Conservation (phyloP, 345 rosid species). For the Pseudoturritis turrita region DNA sequence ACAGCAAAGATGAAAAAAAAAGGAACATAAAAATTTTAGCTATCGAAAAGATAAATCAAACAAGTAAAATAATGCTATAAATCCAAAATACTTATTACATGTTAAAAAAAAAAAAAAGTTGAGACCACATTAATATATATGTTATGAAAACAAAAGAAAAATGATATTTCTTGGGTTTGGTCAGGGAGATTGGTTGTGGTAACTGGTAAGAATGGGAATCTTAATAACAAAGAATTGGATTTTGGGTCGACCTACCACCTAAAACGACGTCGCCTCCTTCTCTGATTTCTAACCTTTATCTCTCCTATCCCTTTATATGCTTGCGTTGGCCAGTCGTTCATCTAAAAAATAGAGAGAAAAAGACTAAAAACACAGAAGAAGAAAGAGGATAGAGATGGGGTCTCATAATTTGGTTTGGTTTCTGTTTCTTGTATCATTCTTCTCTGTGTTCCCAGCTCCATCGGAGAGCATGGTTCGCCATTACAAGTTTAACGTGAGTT, state of each 20-base stretch:
- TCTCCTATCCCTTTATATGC: constrained; percentile 42
- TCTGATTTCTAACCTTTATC: constrained; percentile 14
- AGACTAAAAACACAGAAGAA: background rate
- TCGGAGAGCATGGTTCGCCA: constrained; percentile 54
- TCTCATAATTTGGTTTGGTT: constrained; percentile 31
- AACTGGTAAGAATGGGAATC: constrained; percentile 35
- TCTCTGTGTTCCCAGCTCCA: constrained; percentile 42
- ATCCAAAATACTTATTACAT: too few relatives aligned
- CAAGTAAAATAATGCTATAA: too few relatives aligned
- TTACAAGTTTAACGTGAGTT: constrained; percentile 71
- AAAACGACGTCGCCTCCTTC: constrained; percentile 62
- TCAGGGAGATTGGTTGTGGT: constrained; percentile 30
- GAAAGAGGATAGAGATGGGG: constrained; percentile 7
- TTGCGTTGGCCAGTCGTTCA: constrained; percentile 37
- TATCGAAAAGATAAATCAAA: too few relatives aligned
- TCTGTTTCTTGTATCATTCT: constrained; percentile 36
- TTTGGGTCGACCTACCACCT: constrained; percentile 44
- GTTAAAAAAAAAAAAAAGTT: background rate
- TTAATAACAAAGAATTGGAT: constrained; percentile 52
- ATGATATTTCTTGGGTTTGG: constrained; percentile 15
- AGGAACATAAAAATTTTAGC: too few relatives aligned
- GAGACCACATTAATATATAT: background rate
- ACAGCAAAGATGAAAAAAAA: too few relatives aligned
- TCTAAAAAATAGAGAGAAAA: constrained; percentile 12
- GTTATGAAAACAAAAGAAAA: constrained; percentile 35